Evolutionary conservation across 73 alveolate species (phyloP), one percentile per base, ranked within the genome.

Genomic region (Stentor roeselii): DNA sequence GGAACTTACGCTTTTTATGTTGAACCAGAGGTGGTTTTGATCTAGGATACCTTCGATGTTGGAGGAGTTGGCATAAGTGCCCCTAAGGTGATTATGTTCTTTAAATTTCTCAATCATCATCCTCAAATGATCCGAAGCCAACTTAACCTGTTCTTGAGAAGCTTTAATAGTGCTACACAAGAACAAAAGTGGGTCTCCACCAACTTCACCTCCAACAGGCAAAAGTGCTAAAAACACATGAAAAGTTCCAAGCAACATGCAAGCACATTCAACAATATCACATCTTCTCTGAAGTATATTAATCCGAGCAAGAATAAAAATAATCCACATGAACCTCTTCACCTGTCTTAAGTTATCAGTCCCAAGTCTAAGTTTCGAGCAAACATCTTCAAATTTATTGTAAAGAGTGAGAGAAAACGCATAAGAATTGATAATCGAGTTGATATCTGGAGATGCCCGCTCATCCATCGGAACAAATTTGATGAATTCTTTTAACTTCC

Each of bases 31-130:
- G 34, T 67, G 80, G 2, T n/a, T 21, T 21, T 32, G n/a, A 21
- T 21, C n/a, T 27, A 67, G 37, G 34, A 67, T 67, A 1, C 80
- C 80, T 67, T 67, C 80, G 34, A 67, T 67, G 42, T 34, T 67
- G 27, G 27, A 11, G 11, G 80, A 67, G 2, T 67, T 67, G 27
- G n/a, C 42, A 21, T 67, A 40, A 32, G 15, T 67, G 11, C 80
- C 80, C 34, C 80, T 67, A 27, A 67, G n/a, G 3, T 21, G 41
- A 21, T 67, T 21, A 32, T 67, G 80, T 2, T 67, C 80, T 67
- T 67, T 67, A 67, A 67, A 67, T 40, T 67, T 67, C 80, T 67
- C 80, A 1, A 67, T 34, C 80, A 67, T 67, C 80, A 67, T 21
- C 41, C 11, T 67, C 80, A 67, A 21, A 34, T 67, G 80, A 21